Evolutionary conservation across 1,284 basidiomycete genomes (phyloP).

Genomic region (Cystobasidium slooffiae): DNA sequence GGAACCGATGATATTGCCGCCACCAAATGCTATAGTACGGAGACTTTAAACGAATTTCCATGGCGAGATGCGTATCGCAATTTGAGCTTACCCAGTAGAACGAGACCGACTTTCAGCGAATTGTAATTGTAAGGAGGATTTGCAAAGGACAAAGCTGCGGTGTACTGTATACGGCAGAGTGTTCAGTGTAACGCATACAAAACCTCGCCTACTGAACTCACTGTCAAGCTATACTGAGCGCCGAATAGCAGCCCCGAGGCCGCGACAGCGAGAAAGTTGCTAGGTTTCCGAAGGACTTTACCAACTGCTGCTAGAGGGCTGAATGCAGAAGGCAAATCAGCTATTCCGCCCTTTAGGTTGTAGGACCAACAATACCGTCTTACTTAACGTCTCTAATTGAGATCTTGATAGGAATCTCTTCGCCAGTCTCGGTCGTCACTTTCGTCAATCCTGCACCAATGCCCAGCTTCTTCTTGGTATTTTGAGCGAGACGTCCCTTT

Average conservation of each 20-base stretch:
- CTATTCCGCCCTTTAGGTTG: conserved; percentile 45
- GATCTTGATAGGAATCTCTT: conserved; percentile 36
- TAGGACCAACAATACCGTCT: conserved; percentile 46
- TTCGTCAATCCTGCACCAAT: conserved; percentile 32
- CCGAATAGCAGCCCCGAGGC: conserved; percentile 65
- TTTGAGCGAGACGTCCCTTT: conserved; percentile 13
- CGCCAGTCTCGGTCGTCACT: conserved; percentile 46
- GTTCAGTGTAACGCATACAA: conserved; percentile 57
- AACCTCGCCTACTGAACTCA: neutral
- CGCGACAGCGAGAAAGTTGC: conserved; percentile 70
- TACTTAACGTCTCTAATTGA: conserved; percentile 39
- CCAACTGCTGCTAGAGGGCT: conserved; percentile 50
- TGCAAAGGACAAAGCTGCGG: conserved; percentile 64
- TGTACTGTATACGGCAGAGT: conserved; percentile 66
- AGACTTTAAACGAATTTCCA: neutral
- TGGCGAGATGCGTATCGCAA: neutral
- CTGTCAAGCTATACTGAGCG: conserved; percentile 17
- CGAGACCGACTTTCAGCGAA: conserved; percentile 72
- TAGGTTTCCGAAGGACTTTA: conserved; percentile 62
- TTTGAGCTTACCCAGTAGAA: conserved; percentile 62
- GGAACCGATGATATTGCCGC: conserved; percentile 60
- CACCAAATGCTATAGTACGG: conserved; percentile 63
- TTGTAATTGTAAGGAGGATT: conserved; percentile 68
- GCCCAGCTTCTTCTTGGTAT: conserved; percentile 18
- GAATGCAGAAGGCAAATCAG: conserved; percentile 49